A percentile compares a stretch with the other conserved stretches of the same genome.
Evolutionary conservation across 2,329 filamentous ascomycete species (phyloP).

Genomic region (Cladosporium colombiae): DNA sequence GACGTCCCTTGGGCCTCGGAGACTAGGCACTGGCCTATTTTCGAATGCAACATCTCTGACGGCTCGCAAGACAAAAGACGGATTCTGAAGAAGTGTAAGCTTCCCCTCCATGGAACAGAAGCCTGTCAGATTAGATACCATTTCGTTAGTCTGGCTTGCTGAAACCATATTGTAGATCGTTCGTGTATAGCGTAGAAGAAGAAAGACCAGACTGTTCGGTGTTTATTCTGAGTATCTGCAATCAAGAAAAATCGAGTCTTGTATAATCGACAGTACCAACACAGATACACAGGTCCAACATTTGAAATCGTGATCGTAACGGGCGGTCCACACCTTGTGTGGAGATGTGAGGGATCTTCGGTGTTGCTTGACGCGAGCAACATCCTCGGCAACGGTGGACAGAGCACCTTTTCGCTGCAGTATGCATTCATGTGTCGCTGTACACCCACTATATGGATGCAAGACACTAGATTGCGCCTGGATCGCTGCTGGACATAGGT

Average conservation of each 20-base stretch:
- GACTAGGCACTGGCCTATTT: conserved; percentile 15
- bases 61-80: conserved; percentile 17
- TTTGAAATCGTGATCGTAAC: not conserved
- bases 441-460: too few relatives aligned
- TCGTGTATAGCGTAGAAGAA: not conserved
- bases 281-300: not conserved
- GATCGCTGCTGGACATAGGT: not conserved
- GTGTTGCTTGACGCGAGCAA: not conserved
- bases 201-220: not conserved
- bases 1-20: conserved; percentile 17
- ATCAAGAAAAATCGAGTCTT: not conserved
- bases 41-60: conserved; percentile 19
- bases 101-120: not conserved
- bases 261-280: not conserved
- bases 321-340: conserved; percentile 21
- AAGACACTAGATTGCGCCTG: too few relatives aligned
- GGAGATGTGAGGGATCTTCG: not conserved
- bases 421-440: not conserved
- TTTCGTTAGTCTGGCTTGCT: too few relatives aligned
- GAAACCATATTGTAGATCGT: not conserved
- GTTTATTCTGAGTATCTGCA: not conserved
- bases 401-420: conserved; percentile 8
- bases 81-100: conserved; percentile 1
- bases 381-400: conserved; percentile 14
- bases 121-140: not conserved